Evolutionary conservation across 805 yeast species (phyloP), one percentile per base, ranked within the genome.

Genomic region (Myxozyma neglecta): DNA sequence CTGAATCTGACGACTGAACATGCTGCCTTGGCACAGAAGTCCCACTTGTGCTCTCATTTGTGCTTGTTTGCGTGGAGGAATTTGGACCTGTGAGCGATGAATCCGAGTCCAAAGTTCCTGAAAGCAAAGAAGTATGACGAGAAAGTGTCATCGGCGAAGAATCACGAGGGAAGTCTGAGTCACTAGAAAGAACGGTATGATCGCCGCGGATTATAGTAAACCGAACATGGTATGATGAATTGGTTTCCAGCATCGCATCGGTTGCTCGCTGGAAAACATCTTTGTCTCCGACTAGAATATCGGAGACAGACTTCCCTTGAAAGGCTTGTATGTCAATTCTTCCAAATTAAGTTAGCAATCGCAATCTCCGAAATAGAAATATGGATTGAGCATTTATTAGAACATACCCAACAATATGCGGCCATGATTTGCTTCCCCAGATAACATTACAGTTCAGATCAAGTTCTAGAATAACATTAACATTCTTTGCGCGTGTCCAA

Each of bases 401-500:
- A 14, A 16, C 71, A 43, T 60, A 70, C 71, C 96, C 96, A 9
- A 90, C 89, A 7, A 91, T 80, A 8, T 80, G 71, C 66, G 85
- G 87, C 97, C 97, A 93, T 66, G 87, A 83, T 65, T 82, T 83
- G 64, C 93, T 83, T 32, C 91, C 73, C 72, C 88, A 89, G 57
- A 82, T 81, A n/a, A 94, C 85, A 39, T 81, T 83, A 36, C 97
- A 90, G 69, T 86, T 87, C 71, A 90, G 75, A 70, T 87, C 92
- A 63, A 94, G 76, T 74, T 93, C 99, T 75, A 93, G 76, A 2
- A 93, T 86, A n/a, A 87, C 85, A 11, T 90, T 86, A 1, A 65
- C 69, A 48, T 65, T 68, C 48, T 67, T 53, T 9, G 47, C 49
- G 7, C 65, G 57, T 24, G 50, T 42, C 60, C 60, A 58, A 14